Base-by-base conservation (phyloP, 2,329 filamentous ascomycete genomes). In the Canariomyces notabilis region DNA sequence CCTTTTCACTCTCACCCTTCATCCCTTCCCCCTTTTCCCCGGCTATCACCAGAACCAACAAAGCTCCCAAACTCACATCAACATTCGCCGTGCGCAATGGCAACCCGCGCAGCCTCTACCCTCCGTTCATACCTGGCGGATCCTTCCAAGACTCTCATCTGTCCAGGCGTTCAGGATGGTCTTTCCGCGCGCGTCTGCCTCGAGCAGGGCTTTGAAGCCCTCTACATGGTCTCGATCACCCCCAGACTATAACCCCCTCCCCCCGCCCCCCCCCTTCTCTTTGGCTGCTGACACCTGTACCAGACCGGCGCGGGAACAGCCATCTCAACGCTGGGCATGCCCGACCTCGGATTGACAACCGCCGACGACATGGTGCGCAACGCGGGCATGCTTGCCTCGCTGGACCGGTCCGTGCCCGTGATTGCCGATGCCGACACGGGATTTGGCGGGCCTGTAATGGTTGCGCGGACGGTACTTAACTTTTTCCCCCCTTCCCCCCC, bases 141-240 rank as follows among this genome's bases (percentile, higher is more conserved):
- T 15, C 56, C 62, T 12, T 58, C 65, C 22, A 64, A 68, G 38
- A 65, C 75, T 36, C 57, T 85, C 32, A 71, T 83, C 2, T 80
- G 76, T 42, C 82, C 81, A 0, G 82, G 82, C 23, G 81, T 86
- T 2, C 84, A 84, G 58, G 82, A 87, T 68, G 82, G 82, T 11
- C 73, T 84, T 44, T 80, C 79, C 2, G 80, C 82, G 0, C 70
- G 82, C 1, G 75, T 86, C 46, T 80, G 81, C 1, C 68, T 83
- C 18, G 67, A 72, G 34, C 69, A 77, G n/a, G 81, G 80, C 5
- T 84, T 83, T 49, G 75, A 83, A 37, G 75, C 71, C 46, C 61
- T 85, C 32, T 86, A 86, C 66, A 85, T 86, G 82, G 80, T 82
- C n/a, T n/a, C n/a, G n/a, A n/a, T n/a, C n/a, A n/a, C n/a, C n/a